Evolutionary conservation across 78 protist genomes (phyloP).

Genomic region (Speleostelium caveatum): DNA sequence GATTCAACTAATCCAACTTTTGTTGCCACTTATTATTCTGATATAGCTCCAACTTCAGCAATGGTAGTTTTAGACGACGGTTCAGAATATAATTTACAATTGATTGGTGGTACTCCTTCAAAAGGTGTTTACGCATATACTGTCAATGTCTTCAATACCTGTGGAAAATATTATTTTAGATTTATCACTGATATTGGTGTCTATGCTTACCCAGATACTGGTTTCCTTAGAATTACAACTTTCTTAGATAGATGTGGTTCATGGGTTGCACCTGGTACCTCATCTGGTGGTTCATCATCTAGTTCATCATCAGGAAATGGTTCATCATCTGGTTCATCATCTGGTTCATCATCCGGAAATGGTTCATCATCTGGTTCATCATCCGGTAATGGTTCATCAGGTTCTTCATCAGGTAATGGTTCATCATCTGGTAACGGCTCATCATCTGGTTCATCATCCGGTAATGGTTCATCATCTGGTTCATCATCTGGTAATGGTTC

Average conservation of each 20-base stretch:
- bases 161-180: slow-evolving; percentile 21
- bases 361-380: not conserved
- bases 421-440: not conserved
- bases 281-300: not conserved
- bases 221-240: slow-evolving; percentile 24
- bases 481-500: not conserved
- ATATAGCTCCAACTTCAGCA: not conserved
- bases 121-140: not conserved
- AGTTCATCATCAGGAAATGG: not conserved
- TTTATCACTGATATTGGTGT: slow-evolving; percentile 4
- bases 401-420: not conserved
- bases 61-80: not conserved
- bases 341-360: not conserved
- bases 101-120: not conserved
- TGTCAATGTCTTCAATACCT: not conserved
- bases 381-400: not conserved
- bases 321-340: not conserved
- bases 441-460: not conserved
- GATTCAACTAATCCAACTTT: not conserved
- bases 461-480: not conserved
- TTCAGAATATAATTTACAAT: not conserved
- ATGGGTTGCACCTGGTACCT: too few species aligned
- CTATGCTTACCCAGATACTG: slow-evolving; percentile 47
- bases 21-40: not conserved
- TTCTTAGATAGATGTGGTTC: not conserved